Base-by-base conservation (phyloP, 2,329 filamentous ascomycete genomes). In the Didymella glomerata region DNA sequence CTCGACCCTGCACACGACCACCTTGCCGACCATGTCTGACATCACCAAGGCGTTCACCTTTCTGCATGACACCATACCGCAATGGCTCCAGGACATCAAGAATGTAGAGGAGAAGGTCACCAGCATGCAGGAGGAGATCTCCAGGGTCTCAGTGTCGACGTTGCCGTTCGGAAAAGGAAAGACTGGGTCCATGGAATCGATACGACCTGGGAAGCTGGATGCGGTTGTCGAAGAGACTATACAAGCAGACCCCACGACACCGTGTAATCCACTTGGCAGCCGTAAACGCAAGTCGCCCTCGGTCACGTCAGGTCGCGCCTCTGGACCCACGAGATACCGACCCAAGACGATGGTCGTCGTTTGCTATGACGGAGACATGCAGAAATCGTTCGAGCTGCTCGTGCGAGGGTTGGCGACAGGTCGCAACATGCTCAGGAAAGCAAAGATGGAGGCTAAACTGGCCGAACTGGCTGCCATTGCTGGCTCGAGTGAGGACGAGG, bases 281-380 rank as follows among this genome's bases (percentile, higher is more conserved):
- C 70, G 71, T 45, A 82, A 83, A 68, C 75, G 80, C 40, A 82
- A 82, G 68, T 76, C 79, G 7, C 69, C 73, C 1, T 82, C 81
- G 3, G 66, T 78, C 22, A 64, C 70, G 7, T 81, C 80, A 3
- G 78, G 72, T 18, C 69, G 73, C 41, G 64, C 68, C 8, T 79
- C 78, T 7, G 77, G 76, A 3, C 78, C 81, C 1, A 76, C 81
- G 11, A 86, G 87, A 62, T 90, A 90, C 73, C 87, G 90, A 54
- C 88, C 87, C 3, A 86, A 90, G 65, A 88, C 84, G 57, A 90
- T 92, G 83, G 89, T 94, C 46, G 88, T 95, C 40, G 90, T 97
- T n/a, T 93, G 92, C 77, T 97, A 97, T 74, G 93, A 97, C 73
- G 91, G 90, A 66, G 89, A 92, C 62, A 89, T 96, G 3, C 93